These are phyloP conservation scores for Gynandropsis gynandra DNA, from an alignment of 345 rosid species.

Conservation along the genomic window DNA sequence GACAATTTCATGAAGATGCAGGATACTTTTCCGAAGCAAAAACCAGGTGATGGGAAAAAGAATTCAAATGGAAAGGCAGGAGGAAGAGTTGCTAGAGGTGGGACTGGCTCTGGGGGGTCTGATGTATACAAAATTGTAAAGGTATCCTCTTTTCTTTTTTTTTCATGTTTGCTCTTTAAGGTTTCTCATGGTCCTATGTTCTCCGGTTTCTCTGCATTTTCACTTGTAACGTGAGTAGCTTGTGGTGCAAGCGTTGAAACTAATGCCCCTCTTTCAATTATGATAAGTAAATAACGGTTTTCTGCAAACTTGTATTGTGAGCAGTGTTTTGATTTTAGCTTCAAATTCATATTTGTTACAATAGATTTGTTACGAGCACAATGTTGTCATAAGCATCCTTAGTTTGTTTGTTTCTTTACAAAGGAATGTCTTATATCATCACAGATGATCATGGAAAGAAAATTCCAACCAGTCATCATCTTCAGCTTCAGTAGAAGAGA, in stretches of 20 bases:
- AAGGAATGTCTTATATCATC: slow-evolving; percentile 18
- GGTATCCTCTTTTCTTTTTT: slow-evolving; percentile 35
- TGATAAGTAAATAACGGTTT: background rate
- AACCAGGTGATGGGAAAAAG: slow-evolving; percentile 45
- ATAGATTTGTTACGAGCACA: background rate
- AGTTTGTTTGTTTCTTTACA: slow-evolving; percentile 9
- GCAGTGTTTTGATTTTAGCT: background rate
- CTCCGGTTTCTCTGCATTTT: background rate
- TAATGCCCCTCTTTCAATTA: background rate
- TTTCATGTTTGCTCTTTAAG: slow-evolving; percentile 11
- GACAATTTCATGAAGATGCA: slow-evolving; percentile 87
- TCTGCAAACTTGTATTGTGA: background rate
- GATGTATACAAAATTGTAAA: slow-evolving; percentile 95
- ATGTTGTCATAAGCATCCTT: slow-evolving; percentile 5
- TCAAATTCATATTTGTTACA: background rate
- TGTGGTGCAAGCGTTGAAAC: background rate
- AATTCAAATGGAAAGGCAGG: slow-evolving; percentile 61
- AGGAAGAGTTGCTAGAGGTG: slow-evolving; percentile 73
- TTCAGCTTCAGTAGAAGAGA: slow-evolving; percentile 99
- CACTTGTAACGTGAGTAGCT: background rate
- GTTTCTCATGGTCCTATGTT: slow-evolving; percentile 5
- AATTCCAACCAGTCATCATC: slow-evolving; percentile 91
- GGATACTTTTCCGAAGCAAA: slow-evolving; percentile 71
- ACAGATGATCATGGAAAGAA: slow-evolving; percentile 96
- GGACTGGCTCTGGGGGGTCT: slow-evolving; percentile 69